Evolutionary conservation across 1,139 yeast genomes (phyloP).

Genomic region (Meyerozyma carpophila): DNA sequence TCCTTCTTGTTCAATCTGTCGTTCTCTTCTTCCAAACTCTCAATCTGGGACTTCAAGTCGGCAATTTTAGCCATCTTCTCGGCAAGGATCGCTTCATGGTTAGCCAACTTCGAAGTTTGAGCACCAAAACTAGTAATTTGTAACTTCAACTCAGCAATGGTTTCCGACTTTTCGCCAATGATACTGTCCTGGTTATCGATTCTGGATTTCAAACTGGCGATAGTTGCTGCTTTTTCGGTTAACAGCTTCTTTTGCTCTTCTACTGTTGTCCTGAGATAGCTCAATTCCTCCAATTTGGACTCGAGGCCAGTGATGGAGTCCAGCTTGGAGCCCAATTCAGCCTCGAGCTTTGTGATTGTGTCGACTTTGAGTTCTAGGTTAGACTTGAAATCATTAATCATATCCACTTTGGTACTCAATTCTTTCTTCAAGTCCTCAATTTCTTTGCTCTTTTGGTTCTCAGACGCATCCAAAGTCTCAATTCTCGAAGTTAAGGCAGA

Average conservation of each 20-base stretch:
- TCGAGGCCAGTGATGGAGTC: not conserved
- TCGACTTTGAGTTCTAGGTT: no score
- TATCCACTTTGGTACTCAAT: not conserved
- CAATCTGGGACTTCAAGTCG: not conserved
- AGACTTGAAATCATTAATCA: not conserved
- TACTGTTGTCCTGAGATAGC: not conserved
- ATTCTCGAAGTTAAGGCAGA: not conserved
- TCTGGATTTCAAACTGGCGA: not conserved
- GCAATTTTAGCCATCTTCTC: not conserved
- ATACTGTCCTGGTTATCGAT: not conserved
- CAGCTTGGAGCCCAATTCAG: no score
- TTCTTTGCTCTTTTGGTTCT: not conserved
- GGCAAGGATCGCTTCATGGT: not conserved
- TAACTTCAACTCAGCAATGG: not conserved
- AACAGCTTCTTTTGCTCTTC: not conserved
- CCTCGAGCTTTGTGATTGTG: not conserved
- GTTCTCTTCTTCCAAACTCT: not conserved
- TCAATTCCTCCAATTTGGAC: not conserved
- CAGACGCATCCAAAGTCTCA: not conserved
- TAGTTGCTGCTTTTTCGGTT: not conserved
- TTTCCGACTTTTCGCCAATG: not conserved
- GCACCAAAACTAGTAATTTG: not conserved
- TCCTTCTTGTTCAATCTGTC: not conserved
- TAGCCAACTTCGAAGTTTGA: not conserved
- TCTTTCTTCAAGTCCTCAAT: not conserved